Evolutionary conservation across 2,329 filamentous ascomycete genomes (phyloP).

Genomic region (Graphilbum sp.): DNA sequence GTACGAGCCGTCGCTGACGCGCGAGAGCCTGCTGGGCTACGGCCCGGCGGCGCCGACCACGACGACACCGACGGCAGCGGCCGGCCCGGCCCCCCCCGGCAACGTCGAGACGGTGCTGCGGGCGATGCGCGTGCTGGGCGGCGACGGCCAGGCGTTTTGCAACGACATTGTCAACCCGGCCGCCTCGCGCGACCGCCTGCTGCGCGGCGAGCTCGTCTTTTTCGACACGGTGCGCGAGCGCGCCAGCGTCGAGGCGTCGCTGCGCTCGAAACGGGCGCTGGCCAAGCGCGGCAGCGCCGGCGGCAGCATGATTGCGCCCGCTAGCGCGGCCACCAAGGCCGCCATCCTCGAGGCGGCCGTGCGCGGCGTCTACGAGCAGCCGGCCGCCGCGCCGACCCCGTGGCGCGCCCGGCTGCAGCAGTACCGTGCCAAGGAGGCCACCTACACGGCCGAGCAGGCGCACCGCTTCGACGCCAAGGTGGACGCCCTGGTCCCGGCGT

Average conservation of each 20-base stretch:
- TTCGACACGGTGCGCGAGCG: constrained; percentile 18
- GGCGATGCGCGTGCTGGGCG: constrained; percentile 22
- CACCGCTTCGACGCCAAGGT: constrained; percentile 16
- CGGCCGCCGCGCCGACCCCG: constrained; percentile 7
- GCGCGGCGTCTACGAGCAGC: constrained; percentile 20
- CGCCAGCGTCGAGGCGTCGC: constrained; percentile 2
- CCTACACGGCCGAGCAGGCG: constrained; percentile 23
- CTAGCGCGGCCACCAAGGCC: constrained; percentile 11
- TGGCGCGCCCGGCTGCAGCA: constrained; percentile 14
- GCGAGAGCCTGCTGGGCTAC: constrained; percentile 19
- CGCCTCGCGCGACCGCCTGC: constrained; percentile 12
- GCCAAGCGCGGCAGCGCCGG: not conserved
- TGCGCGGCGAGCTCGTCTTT: constrained; percentile 14
- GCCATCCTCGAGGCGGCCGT: constrained; percentile 21
- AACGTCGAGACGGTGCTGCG: constrained; percentile 19
- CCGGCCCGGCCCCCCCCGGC: constrained; percentile 6
- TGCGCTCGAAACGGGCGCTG: constrained; percentile 2
- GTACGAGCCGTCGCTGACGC: constrained; percentile 19
- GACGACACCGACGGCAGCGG: constrained; percentile 9
- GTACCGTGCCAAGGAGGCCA: constrained; percentile 20
- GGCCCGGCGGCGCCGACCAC: constrained; percentile 21
- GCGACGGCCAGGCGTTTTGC: constrained; percentile 17
- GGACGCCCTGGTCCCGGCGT: constrained; percentile 12
- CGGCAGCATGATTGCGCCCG: constrained; percentile 6
- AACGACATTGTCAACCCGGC: constrained; percentile 8